phyloP scores from a whole-genome alignment of 768 basidiomycete species.

The Strobilomyces dryophilus region DNA sequence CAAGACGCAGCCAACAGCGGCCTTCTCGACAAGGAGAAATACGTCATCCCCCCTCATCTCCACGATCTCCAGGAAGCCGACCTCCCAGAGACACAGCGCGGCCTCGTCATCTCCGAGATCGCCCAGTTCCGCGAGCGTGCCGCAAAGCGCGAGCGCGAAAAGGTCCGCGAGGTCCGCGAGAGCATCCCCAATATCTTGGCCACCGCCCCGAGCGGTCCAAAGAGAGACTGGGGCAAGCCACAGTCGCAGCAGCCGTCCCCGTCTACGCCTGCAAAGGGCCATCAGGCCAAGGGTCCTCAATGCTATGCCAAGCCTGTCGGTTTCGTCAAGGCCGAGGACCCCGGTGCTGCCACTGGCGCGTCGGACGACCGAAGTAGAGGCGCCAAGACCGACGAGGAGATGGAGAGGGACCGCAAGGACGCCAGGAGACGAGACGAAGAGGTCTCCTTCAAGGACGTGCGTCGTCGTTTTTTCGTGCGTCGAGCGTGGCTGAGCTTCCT shows the following conservation, averaged over 20 bases:
- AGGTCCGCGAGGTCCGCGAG: constrained; percentile 71
- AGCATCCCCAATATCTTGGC: constrained; percentile 44
- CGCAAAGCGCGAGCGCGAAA: constrained; percentile 87
- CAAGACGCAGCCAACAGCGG: constrained; percentile 73
- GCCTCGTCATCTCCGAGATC: constrained; percentile 93
- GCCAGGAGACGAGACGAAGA: constrained; percentile 76
- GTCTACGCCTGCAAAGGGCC: constrained; percentile 33
- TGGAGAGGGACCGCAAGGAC: constrained; percentile 79
- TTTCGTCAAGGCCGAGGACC: constrained; percentile 72
- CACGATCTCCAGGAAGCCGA: constrained; percentile 96
- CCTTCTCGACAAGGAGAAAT: constrained; percentile 80
- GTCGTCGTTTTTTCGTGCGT: constrained; percentile 27
- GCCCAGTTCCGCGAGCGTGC: constrained; percentile 94
- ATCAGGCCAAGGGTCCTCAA: constrained; percentile 66
- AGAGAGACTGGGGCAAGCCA: constrained; percentile 75
- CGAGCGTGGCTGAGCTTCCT: constrained; percentile 1
- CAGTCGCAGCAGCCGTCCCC: constrained; percentile 35
- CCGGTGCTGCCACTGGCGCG: constrained; percentile 34
- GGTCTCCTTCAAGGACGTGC: constrained; percentile 79
- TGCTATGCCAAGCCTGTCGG: constrained; percentile 75
- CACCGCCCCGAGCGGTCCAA: constrained; percentile 64
- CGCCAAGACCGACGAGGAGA: constrained; percentile 80
- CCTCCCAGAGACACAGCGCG: constrained; percentile 88
- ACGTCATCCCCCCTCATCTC: constrained; percentile 91
- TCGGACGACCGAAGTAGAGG: constrained; percentile 35